These are phyloP conservation scores for Fusarium subglutinans DNA, from an alignment of 2,329 filamentous ascomycete species.

Conservation along the genomic window DNA sequence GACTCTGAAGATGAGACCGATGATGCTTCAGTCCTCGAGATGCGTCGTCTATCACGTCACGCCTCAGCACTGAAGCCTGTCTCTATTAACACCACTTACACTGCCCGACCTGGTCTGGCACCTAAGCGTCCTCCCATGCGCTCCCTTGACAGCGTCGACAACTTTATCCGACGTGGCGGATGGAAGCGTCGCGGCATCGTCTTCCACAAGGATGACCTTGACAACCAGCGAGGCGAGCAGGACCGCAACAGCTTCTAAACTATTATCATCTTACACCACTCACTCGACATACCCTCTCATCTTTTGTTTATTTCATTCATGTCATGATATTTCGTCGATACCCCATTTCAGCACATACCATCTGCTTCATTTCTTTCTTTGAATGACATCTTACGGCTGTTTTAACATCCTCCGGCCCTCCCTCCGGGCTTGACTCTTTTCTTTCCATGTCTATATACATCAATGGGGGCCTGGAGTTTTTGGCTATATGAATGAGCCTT, in stretches of 20 bases:
- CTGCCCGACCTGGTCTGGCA: slow-evolving; percentile 26
- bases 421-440: slow-evolving; percentile 13
- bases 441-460: slow-evolving; percentile 9
- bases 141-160: slow-evolving; percentile 51
- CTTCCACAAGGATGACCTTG: slow-evolving; percentile 50
- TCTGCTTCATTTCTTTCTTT: slow-evolving; percentile 25
- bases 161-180: slow-evolving; percentile 54
- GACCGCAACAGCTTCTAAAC: slow-evolving; percentile 41
- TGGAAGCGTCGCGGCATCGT: slow-evolving; percentile 56
- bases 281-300: neutral
- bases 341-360: slow-evolving; percentile 27
- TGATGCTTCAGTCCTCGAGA: slow-evolving; percentile 37
- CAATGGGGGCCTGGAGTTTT: slow-evolving; percentile 24
- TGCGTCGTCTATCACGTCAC: slow-evolving; percentile 39
- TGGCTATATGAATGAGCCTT: slow-evolving; percentile 7
- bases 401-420: slow-evolving; percentile 6
- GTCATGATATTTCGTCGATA: slow-evolving; percentile 40
- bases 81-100: slow-evolving; percentile 50
- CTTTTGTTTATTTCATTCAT: slow-evolving; percentile 11
- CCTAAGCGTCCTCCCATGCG: slow-evolving; percentile 51
- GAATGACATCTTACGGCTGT: slow-evolving; percentile 21
- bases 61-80: slow-evolving; percentile 37
- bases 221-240: slow-evolving; percentile 25
- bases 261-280: neutral
- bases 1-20: slow-evolving; percentile 37